Evolutionary conservation across 495 filamentous ascomycete genomes (phyloP).

Genomic region (Tuber melanosporum): DNA sequence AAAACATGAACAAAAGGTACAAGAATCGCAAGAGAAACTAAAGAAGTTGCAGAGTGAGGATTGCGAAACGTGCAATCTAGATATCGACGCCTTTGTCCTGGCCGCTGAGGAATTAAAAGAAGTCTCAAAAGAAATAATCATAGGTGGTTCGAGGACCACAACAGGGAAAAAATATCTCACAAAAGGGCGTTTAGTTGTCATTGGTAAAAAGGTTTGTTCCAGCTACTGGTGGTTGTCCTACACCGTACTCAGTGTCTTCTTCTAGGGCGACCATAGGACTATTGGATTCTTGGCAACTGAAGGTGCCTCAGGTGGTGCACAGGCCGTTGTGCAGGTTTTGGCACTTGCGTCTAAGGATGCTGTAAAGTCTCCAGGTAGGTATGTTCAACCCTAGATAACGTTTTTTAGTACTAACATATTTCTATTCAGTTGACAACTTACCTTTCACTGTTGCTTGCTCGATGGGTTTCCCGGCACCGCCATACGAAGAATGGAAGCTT

Average conservation of each 20-base stretch:
- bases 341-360: constrained; percentile 27
- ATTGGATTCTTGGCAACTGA: constrained; percentile 35
- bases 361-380: constrained; percentile 23
- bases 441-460: constrained; percentile 29
- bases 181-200: constrained; percentile 65
- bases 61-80: constrained; percentile 73
- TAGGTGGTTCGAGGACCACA: constrained; percentile 63
- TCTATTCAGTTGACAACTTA: constrained; percentile 29
- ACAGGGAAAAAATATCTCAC: constrained; percentile 73
- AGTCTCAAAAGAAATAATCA: constrained; percentile 66
- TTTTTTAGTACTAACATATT: constrained; percentile 2
- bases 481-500: constrained; percentile 20
- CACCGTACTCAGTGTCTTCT: constrained; percentile 8
- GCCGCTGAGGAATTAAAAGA: constrained; percentile 70
- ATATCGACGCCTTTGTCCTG: constrained; percentile 70
- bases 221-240: constrained; percentile 1
- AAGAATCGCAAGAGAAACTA: constrained; percentile 84
- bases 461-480: constrained; percentile 9
- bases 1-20: constrained; percentile 88
- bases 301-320: constrained; percentile 23
- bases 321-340: constrained; percentile 31
- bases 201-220: constrained; percentile 29
- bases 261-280: constrained; percentile 31
- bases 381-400: neutral
- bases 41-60: constrained; percentile 79